Evolutionary conservation across 228 moss, liverwort and hornwort genomes (phyloP).

Genomic region (Sphagnum magellanicum): DNA sequence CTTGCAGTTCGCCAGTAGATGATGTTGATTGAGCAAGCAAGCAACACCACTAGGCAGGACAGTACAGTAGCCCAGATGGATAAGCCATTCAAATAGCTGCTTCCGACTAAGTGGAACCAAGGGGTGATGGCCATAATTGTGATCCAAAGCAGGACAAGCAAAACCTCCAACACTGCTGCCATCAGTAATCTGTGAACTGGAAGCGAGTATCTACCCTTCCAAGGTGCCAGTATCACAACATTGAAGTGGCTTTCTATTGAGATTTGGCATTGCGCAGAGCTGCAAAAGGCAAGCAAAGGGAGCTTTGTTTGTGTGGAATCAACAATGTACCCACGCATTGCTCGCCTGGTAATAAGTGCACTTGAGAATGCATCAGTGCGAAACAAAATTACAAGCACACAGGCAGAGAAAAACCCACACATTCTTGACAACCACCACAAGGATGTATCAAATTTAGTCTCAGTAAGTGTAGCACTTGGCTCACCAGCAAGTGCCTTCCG

Average conservation of each 20-base stretch:
- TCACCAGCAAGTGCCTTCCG: conserved; percentile 13
- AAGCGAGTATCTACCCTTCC: conserved; percentile 4
- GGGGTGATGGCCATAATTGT: conserved; percentile 11
- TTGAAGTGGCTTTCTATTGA: conserved; percentile 5
- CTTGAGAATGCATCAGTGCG: conserved; percentile 20
- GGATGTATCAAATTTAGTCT: background rate
- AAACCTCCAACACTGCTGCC: conserved; percentile 5
- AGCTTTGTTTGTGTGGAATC: conserved; percentile 38
- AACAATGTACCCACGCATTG: conserved; percentile 24
- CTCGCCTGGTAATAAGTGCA: conserved; percentile 17
- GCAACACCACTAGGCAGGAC: conserved; percentile 10
- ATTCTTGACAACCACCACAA: background rate
- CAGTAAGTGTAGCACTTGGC: background rate
- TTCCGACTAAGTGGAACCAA: conserved; percentile 17
- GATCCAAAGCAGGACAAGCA: conserved; percentile 15
- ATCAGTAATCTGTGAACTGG: conserved; percentile 15
- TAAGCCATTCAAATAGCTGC: conserved; percentile 5
- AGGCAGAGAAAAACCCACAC: conserved; percentile 3
- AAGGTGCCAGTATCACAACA: conserved; percentile 13
- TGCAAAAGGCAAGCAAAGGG: conserved; percentile 22
- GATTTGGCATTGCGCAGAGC: conserved; percentile 5
- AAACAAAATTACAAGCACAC: conserved; percentile 13
- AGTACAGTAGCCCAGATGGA: conserved; percentile 14
- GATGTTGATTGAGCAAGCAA: conserved; percentile 11
- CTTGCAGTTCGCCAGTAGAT: conserved; percentile 1